Evolutionary conservation across 2,329 filamentous ascomycete genomes (phyloP).

Genomic region (Zasmidium cellare): DNA sequence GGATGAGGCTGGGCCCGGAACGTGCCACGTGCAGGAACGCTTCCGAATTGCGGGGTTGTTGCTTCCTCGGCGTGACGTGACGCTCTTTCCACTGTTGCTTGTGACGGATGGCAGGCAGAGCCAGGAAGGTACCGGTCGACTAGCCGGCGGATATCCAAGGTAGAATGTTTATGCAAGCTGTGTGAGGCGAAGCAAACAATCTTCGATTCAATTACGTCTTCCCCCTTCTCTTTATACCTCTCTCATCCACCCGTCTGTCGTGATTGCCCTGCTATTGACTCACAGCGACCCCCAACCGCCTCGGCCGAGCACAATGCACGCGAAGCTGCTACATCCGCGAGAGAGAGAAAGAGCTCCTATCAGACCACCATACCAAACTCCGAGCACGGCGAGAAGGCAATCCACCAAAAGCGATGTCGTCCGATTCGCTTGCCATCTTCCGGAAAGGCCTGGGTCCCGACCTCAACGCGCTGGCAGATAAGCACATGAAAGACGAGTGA

Average conservation of each 20-base stretch:
- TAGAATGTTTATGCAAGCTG: not conserved
- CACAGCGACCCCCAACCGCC: not conserved
- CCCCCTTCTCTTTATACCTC: not conserved
- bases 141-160: not conserved
- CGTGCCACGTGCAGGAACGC: not conserved
- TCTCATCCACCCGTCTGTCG: not conserved
- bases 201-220: no score
- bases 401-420: constrained; percentile 34
- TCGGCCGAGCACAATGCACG: not conserved
- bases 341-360: not conserved
- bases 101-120: not conserved
- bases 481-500: constrained; percentile 59
- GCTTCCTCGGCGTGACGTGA: no score
- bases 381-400: not conserved
- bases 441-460: constrained; percentile 51
- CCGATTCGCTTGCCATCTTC: constrained; percentile 50
- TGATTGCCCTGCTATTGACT: not conserved
- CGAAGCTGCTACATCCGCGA: not conserved
- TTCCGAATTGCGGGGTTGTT: not conserved
- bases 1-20: not conserved
- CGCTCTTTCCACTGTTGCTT: not conserved
- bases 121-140: not conserved
- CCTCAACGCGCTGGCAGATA: constrained; percentile 55
- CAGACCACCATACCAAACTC: not conserved
- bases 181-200: not conserved